Base-by-base conservation (phyloP, 1,284 basidiomycete genomes). In the Papiliotrema terrestris region DNA sequence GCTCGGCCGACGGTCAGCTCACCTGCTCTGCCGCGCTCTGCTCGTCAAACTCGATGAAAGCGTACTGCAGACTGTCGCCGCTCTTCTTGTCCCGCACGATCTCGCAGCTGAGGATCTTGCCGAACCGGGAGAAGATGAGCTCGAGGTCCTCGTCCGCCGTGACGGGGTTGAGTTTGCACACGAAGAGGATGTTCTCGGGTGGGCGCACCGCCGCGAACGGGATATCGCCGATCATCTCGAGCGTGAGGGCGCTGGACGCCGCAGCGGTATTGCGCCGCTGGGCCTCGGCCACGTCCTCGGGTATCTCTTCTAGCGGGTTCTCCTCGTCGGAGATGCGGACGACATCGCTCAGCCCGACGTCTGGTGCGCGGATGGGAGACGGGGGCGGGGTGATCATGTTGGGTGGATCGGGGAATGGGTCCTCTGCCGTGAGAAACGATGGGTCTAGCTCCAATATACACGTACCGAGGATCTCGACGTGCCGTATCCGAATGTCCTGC, bases 141-240 rank as follows among this genome's bases (percentile, higher is more conserved):
- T 98, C 94, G 44, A 99, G 79, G 76, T 98, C 96, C 68, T 98
- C 95, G 71, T 94, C 91, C 53, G 88, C 81, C 20, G 94, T 98
- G 29, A 97, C 93, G 14, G 91, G 86, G 71, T 98, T 98, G 62
- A 98, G 82, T 74, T 98, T 98, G 86, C 95, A 98, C 19, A 98
- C 94, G 75, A 99, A 99, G 14, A 99, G 79, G 41, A 98, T 93
- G 76, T 98, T 98, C 78, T 99, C 95, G 0, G 95, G 95, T 0
- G 96, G 96, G 42, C 93, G 84, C 42, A 99, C 91, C 67, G 97
- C 95, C 19, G 95, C 96, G 70, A 98, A 98, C 0, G 96, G 96
- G 51, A 98, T 80, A 75, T 99, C 96, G 46, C 95, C 95, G 56
- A 98, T 95, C 92, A 99, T 98, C 75, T 99, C 96, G 48, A 99